Percentiles rank a stretch among this genome's conserved stretches.
These are phyloP conservation scores for Coffea humblotiana DNA, from an alignment of 305 asterid species.

Conservation along the genomic window DNA sequence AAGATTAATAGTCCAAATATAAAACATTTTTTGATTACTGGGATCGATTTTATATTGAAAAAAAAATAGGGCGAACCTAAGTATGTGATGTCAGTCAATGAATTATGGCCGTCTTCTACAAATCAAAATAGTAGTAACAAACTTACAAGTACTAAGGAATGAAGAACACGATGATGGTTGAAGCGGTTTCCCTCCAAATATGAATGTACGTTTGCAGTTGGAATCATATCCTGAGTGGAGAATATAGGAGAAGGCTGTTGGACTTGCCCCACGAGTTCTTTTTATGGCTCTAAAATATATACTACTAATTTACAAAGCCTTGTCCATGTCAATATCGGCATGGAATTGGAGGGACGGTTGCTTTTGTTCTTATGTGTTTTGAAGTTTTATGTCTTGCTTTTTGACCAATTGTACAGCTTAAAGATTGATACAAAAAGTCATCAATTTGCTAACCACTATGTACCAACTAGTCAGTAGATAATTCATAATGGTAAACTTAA, in stretches of 20 bases:
- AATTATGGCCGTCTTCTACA: too few species aligned
- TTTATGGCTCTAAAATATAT: neutral
- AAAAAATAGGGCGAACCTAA: neutral
- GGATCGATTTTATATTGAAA: neutral
- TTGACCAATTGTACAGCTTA: conserved; percentile 22
- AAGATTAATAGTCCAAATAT: neutral
- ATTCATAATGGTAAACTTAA: neutral
- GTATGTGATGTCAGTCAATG: neutral
- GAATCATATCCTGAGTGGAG: conserved; percentile 17
- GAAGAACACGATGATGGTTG: neutral
- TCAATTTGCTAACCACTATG: conserved; percentile 26
- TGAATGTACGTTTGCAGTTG: conserved; percentile 14
- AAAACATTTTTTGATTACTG: neutral
- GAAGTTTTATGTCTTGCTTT: conserved; percentile 15
- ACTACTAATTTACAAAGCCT: neutral
- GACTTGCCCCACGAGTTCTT: conserved; percentile 13
- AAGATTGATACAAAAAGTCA: conserved; percentile 21
- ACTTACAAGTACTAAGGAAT: too few species aligned
- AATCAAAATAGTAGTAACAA: too few species aligned
- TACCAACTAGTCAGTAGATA: neutral
- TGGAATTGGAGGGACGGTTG: conserved; percentile 23
- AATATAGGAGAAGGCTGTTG: conserved; percentile 18
- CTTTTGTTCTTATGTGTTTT: conserved; percentile 15
- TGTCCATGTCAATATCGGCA: conserved; percentile 22
- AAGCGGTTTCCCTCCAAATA: conserved; percentile 23